Conservation (phyloP, 495 filamentous ascomycete genomes). For the Amniculicola lignicola region DNA sequence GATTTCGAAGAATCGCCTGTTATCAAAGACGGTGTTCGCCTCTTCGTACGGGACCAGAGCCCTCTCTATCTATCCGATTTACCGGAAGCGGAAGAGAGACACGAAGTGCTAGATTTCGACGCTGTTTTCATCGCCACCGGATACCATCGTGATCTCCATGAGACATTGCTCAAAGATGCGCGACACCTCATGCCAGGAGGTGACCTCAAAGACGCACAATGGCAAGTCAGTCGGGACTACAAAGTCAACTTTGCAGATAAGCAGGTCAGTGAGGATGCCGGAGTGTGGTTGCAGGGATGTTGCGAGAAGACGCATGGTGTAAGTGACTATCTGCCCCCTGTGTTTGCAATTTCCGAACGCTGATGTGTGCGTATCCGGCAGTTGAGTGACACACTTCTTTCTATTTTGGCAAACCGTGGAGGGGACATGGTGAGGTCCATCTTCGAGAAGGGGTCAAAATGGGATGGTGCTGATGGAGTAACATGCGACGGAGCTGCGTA, state of each 20-base stretch:
- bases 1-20: conserved; percentile 52
- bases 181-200: conserved; percentile 59
- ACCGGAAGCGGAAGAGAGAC: conserved; percentile 34
- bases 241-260: conserved; percentile 62
- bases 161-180: conserved; percentile 67
- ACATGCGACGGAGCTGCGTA: conserved; percentile 19
- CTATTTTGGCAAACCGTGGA: conserved; percentile 69
- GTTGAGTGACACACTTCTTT: conserved; percentile 75
- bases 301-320: conserved; percentile 90
- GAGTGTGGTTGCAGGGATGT: conserved; percentile 92
- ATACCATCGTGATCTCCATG: conserved; percentile 74
- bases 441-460: conserved; percentile 48
- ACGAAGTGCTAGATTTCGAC: conserved; percentile 68
- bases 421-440: conserved; percentile 76
- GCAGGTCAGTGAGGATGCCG: conserved; percentile 60
- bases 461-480: conserved; percentile 13
- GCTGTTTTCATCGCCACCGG: conserved; percentile 84
- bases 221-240: conserved; percentile 64
- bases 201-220: conserved; percentile 38
- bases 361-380: conserved; percentile 34
- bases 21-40: conserved; percentile 34
- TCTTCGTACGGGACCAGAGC: conserved; percentile 35
- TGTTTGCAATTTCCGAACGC: conserved; percentile 5
- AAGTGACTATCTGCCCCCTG: conserved; percentile 45
- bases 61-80: conserved; percentile 31